Base-by-base conservation (phyloP, 148 eudicot genomes). In the Arctostaphylos glauca region DNA sequence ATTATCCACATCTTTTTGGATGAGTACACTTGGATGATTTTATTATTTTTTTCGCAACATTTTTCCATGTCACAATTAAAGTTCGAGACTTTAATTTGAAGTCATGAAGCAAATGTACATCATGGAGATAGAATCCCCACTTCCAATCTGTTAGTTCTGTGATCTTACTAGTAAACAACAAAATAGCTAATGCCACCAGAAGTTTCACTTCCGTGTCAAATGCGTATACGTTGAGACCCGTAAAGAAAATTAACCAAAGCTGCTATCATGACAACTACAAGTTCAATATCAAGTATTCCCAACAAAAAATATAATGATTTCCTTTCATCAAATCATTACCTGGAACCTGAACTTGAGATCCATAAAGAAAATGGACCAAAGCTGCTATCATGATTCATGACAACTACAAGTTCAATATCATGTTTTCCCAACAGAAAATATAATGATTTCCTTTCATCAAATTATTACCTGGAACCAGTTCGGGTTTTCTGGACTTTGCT, bases 401-500 rank as follows among this genome's bases (percentile, higher is more conserved):
- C 38, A 31, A 31, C 38, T 31, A 31, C 1, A 3, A 21, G 31
- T 60, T 8, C 31, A 9, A 9, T 9, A 62, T 62, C 38, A 62
- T 21, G 38, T 13, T 62, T 62, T 59, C 9, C 64, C 64, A 19
- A 19, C 64, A 19, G 9, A 59, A 59, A 19, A 59, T 58, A 6
- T 9, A 2, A 58, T 5, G 23, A 2, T 7, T 58, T 58, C 19
- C 21, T 9, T 59, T 59, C 9, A 2, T 59, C n/a, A 59, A 19
- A 21, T 59, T 9, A 59, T 59, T 84, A 95, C 98, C 97, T 95
- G 97, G 84, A 95, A 95, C 98, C 98, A 95, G 83, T 95, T 92
- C 14, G 98, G 98, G 85, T 95, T 95, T 80, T 95, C 95, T 52
- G 97, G 98, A 87, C 98, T 95, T 78, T 95, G 98, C 88, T 95